phyloP scores from a whole-genome alignment of 2,329 filamentous ascomycete genomes.

The Fusarium sp. region DNA sequence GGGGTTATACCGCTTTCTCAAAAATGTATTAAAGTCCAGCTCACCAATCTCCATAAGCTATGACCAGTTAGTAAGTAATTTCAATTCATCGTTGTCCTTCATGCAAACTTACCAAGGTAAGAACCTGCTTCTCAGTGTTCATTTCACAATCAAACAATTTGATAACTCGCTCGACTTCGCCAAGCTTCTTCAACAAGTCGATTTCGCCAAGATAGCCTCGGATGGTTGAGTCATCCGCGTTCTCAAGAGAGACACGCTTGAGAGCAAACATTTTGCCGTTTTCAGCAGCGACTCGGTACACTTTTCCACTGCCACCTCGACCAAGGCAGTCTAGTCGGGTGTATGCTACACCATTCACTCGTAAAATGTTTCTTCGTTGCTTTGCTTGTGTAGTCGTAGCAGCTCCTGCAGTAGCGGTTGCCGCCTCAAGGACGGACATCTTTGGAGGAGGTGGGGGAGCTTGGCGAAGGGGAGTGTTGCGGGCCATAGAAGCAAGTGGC shows the following conservation, averaged over 20 bases:
- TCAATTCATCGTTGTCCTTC: not conserved
- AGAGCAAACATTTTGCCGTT: conserved; percentile 96
- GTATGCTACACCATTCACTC: conserved; percentile 91
- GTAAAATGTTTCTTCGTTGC: conserved; percentile 85
- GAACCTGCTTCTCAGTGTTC: conserved; percentile 89
- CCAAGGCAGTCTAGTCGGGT: conserved; percentile 91
- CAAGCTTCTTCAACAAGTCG: conserved; percentile 84
- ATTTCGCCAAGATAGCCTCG: conserved; percentile 95
- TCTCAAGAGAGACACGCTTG: conserved; percentile 91
- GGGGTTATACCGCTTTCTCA: conserved; percentile 78
- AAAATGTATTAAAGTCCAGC: conserved; percentile 88
- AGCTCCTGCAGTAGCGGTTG: conserved; percentile 85
- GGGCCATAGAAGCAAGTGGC: conserved; percentile 65
- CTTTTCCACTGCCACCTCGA: conserved; percentile 91
- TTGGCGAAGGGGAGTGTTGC: conserved; percentile 80
- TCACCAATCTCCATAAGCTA: conserved; percentile 98
- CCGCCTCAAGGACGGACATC: conserved; percentile 95
- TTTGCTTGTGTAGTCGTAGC: conserved; percentile 77
- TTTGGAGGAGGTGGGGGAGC: conserved; percentile 90
- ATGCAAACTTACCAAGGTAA: conserved; percentile 77
- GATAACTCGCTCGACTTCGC: conserved; percentile 89
- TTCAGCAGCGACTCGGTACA: conserved; percentile 96
- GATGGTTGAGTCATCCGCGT: conserved; percentile 86
- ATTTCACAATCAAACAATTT: conserved; percentile 92
- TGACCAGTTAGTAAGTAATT: conserved; percentile 37